Evolutionary conservation across 2,329 filamentous ascomycete species (phyloP).

Genomic region (Aspergillus pseudoviridinutans): DNA sequence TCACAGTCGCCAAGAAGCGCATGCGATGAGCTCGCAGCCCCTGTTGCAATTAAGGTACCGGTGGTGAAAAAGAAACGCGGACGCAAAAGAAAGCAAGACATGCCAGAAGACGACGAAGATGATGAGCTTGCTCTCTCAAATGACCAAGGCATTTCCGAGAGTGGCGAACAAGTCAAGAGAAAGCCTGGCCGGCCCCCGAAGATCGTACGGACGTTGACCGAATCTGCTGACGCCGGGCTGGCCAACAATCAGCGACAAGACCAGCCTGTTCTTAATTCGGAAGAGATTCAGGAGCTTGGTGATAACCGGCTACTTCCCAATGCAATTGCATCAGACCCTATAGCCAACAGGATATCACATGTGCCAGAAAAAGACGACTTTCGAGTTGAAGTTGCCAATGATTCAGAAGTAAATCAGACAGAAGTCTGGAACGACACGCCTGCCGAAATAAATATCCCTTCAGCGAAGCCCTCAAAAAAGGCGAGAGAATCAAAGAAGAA

Average conservation of each 20-base stretch:
- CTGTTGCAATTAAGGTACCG: slow-evolving; percentile 19
- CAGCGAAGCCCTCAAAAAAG: not conserved
- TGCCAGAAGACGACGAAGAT: slow-evolving; percentile 24
- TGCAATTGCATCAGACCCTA: not conserved
- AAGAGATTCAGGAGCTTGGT: not conserved
- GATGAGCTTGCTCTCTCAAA: slow-evolving; percentile 22
- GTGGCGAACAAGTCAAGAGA: slow-evolving; percentile 15
- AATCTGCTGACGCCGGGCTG: not conserved
- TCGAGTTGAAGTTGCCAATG: not conserved
- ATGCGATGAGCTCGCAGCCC: slow-evolving; percentile 27
- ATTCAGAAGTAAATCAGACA: not conserved
- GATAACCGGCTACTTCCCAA: not conserved
- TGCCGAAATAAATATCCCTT: not conserved
- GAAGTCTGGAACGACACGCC: not conserved
- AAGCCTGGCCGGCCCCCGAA: slow-evolving; percentile 18
- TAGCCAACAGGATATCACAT: not conserved
- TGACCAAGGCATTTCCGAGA: not conserved
- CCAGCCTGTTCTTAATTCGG: not conserved
- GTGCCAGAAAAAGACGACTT: not conserved
- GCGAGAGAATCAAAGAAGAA: slow-evolving; percentile 37
- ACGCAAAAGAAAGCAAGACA: slow-evolving; percentile 27
- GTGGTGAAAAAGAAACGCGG: slow-evolving; percentile 25
- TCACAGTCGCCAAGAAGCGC: slow-evolving; percentile 19
- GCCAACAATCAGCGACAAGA: not conserved
- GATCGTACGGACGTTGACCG: slow-evolving; percentile 1